These are phyloP conservation scores for Fusarium decemcellulare DNA, from an alignment of 2,329 filamentous ascomycete genomes.

Conservation along the genomic window DNA sequence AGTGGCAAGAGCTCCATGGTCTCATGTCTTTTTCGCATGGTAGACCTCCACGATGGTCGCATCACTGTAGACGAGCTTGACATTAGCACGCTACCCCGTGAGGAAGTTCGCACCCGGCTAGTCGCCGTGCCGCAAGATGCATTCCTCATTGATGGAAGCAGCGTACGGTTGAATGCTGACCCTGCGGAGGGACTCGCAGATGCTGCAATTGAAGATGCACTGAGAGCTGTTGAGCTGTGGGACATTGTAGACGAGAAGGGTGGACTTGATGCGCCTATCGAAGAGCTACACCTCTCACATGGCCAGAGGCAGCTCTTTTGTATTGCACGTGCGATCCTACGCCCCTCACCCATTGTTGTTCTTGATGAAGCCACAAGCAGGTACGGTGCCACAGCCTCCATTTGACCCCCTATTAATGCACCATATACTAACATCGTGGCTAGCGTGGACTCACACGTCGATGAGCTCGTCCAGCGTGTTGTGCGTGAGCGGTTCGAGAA, in stretches of 20 bases:
- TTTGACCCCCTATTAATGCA: not conserved
- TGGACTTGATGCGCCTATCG: constrained; percentile 54
- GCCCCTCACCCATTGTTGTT: constrained; percentile 55
- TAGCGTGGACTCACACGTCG: constrained; percentile 36
- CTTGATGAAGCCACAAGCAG: constrained; percentile 60
- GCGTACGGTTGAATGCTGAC: constrained; percentile 63
- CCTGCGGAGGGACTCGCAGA: constrained; percentile 55
- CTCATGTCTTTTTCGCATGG: constrained; percentile 58
- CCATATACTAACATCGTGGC: not conserved
- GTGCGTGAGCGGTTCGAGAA: constrained; percentile 36
- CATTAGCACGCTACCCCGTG: constrained; percentile 43
- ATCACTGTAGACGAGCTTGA: constrained; percentile 63
- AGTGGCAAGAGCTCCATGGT: constrained; percentile 64
- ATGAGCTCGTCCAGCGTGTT: constrained; percentile 34
- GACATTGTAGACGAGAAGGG: constrained; percentile 55
- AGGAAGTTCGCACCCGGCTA: constrained; percentile 50
- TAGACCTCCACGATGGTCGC: constrained; percentile 56
- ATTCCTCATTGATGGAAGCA: constrained; percentile 60
- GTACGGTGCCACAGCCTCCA: constrained; percentile 19
- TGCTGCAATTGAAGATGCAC: constrained; percentile 57
- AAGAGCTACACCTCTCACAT: constrained; percentile 55
- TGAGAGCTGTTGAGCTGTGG: constrained; percentile 62
- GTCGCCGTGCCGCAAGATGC: constrained; percentile 66
- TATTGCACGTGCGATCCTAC: constrained; percentile 61
- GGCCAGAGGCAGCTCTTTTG: constrained; percentile 65